Evolutionary conservation across 2,329 filamentous ascomycete genomes (phyloP), one percentile per base, ranked within the genome.

Genomic region (Fusarium pseudoanthophilum): DNA sequence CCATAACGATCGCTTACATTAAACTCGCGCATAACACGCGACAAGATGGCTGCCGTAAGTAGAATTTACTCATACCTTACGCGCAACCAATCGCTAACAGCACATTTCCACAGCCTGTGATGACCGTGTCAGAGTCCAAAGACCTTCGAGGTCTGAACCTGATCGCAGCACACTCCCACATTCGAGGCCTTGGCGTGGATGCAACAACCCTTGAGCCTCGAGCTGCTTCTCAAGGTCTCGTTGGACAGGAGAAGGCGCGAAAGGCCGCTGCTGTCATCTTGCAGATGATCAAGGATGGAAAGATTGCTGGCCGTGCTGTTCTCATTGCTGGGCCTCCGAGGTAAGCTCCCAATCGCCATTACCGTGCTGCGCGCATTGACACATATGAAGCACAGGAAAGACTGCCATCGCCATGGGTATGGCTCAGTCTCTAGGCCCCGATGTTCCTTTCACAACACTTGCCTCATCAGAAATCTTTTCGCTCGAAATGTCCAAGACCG

Each of bases 331-430:
- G 96, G 1, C 96, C 96, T 69, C 96, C 96, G 8, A 95, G 90
- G 90, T 91, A 84, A 67, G 82, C 67, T 55, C 28, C 42, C 13
- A 20, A 28, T 56, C 55, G 15, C 34, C 39, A 46, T 49, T 36
- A 30, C 40, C 34, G 20, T 24, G 20, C 21, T 43, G 40, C 61
- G 59, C 59, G 64, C 65, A 53, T 72, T 80, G 51, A 80, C 69
- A 30, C 16, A 18, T 18, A 15, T 60, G 13, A 64, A 95, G 96
- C 84, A 99, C 96, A 60, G 96, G 96, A 79, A 99, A 99, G 87
- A 99, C 96, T 2, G 96, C 96, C 53, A 97, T 99, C 78, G 96
- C 96, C 58, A 98, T 98, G 93, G 96, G 95, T 55, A 98, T 99
- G 95, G 93, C 96, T 42, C 96, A 99, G 82, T 97, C 95, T 36